phyloP scores from a whole-genome alignment of 75 land plant genomes.

The Gnetum montanum region DNA sequence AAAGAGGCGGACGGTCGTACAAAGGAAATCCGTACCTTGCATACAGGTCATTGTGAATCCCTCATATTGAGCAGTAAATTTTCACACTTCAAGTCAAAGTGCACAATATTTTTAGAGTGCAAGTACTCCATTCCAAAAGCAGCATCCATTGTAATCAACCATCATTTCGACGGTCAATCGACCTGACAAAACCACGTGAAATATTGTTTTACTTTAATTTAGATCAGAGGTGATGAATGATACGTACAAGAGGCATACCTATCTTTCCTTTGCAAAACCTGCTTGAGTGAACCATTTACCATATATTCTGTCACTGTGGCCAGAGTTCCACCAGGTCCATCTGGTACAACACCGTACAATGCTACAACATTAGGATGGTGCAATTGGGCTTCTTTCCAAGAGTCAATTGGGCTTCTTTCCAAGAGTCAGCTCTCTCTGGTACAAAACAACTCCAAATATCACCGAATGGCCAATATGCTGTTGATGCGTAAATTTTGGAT shows the following conservation, averaged over 20 bases:
- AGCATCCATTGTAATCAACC: slow-evolving; percentile 90
- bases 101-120: slow-evolving; percentile 84
- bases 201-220: neutral
- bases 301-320: slow-evolving; percentile 94
- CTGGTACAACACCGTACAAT: slow-evolving; percentile 92
- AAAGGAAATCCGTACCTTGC: slow-evolving; percentile 54
- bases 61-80: slow-evolving; percentile 88
- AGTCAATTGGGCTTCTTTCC: slow-evolving; percentile 90
- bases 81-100: slow-evolving; percentile 95
- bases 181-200: slow-evolving; percentile 31
- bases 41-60: slow-evolving; percentile 85
- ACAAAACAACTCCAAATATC: neutral
- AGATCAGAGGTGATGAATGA: neutral
- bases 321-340: slow-evolving; percentile 88
- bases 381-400: slow-evolving; percentile 84
- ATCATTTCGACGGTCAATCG: slow-evolving; percentile 72
- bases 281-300: slow-evolving; percentile 88
- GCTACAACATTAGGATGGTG: slow-evolving; percentile 98
- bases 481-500: too few species aligned
- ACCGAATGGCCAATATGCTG: too few species aligned
- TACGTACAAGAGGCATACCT: slow-evolving; percentile 33
- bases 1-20: too few species aligned
- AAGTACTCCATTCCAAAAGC: slow-evolving; percentile 99
- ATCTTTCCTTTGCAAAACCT: slow-evolving; percentile 71
- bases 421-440: slow-evolving; percentile 71